Conservation (phyloP, 176 grass and related monocot species). For the Triticum dicoccoides region DNA sequence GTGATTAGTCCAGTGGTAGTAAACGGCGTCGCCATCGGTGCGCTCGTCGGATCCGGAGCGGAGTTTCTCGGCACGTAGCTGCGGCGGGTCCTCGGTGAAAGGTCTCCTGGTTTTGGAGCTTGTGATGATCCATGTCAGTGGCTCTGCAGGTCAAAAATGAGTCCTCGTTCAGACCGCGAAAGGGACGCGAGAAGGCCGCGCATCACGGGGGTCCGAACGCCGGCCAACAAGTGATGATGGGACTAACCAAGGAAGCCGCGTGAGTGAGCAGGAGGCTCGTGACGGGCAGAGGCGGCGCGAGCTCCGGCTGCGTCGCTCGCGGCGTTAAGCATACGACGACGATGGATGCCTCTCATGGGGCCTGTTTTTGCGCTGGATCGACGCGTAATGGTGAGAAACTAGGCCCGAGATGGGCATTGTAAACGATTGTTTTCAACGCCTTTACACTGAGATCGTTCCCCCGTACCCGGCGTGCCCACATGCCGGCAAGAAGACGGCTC, state of each 20-base stretch:
- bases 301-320: background rate
- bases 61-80: background rate
- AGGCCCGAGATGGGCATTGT: no score
- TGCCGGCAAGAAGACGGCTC: no score
- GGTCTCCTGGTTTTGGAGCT: background rate
- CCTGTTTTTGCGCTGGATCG: background rate
- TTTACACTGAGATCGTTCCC: background rate
- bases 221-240: background rate
- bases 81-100: background rate
- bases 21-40: slow-evolving; percentile 29
- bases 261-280: background rate
- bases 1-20: background rate
- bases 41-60: background rate
- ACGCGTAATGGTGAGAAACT: background rate
- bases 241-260: background rate
- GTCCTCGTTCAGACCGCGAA: slow-evolving; percentile 21
- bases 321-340: no score
- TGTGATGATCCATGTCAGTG: background rate
- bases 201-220: background rate
- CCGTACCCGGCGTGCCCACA: no score
- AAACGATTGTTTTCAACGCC: background rate
- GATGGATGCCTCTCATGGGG: background rate
- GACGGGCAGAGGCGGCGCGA: background rate
- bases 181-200: slow-evolving; percentile 8
- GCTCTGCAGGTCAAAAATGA: slow-evolving; percentile 7